Base-by-base conservation (phyloP, 495 filamentous ascomycete species). In the Daldinia concentrica region DNA sequence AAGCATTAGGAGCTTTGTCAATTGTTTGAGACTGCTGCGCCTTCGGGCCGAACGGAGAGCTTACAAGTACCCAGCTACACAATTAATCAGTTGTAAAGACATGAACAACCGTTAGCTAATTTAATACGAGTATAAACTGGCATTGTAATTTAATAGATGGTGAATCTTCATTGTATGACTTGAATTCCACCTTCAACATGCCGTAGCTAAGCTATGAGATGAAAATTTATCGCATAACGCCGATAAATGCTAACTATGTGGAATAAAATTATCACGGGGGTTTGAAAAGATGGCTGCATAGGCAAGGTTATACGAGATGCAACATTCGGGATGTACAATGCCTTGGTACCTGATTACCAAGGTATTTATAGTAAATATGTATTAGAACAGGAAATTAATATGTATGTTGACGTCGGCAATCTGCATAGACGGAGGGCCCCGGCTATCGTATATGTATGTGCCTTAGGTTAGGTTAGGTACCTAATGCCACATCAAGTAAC, bases 331-430 rank as follows among this genome's bases (percentile, higher is more conserved):
- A 24, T 48, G 7, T 24, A 48, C 43, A 24, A 9, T 24, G 11
- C 1, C 34, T 36, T 36, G 12, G 34, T 36, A 36, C n/a, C n/a
- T n/a, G 4, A 36, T 36, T 36, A 36, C 34, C 34, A 36, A 36
- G 34, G 34, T 48, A 48, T 48, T 48, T 24, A 48, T 48, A 48
- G 43, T n/a, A n/a, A n/a, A n/a, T n/a, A n/a, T n/a, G n/a, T 24
- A 48, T 24, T 48, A 24, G 43, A 48, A 5, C 19, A 48, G 19
- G 17, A 24, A 48, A 24, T 48, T 12, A 48, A 22, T 3, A n/a
- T n/a, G n/a, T 48, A 48, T 48, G 17, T 24, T 22, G 43, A 24
- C 9, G 19, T 48, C 43, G 43, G 43, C 4, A 48, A 48, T 48
- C 43, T 48, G 19, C 17, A 48, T 36, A 12, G 34, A 0, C 34